A percentile compares a stretch with the other conserved stretches of the same genome.
phyloP scores from a whole-genome alignment of 352 stramenopile species.

The Blastocystis hominis region DNA sequence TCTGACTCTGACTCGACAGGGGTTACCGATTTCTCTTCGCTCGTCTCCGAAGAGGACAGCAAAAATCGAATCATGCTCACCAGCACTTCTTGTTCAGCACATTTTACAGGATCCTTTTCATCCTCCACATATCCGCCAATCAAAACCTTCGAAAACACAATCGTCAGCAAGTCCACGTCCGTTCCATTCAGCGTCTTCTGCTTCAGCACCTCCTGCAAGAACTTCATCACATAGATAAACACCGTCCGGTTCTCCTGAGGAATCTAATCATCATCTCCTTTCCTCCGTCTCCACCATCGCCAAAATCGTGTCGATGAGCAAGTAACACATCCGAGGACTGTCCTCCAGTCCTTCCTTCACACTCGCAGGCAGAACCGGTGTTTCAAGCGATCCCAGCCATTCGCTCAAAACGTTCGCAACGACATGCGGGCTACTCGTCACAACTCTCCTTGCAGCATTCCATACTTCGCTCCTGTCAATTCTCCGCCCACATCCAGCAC shows the following conservation, averaged over 20 bases:
- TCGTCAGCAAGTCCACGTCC: conserved; percentile 17
- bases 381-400: neutral
- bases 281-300: neutral
- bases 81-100: neutral
- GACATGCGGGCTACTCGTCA: neutral
- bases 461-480: conserved; percentile 63
- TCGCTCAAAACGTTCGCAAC: conserved; percentile 24
- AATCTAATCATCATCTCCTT: neutral
- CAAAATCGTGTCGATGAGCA: conserved; percentile 9
- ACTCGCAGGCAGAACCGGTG: neutral
- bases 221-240: conserved; percentile 56
- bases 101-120: neutral
- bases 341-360: neutral
- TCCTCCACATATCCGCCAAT: conserved; percentile 4
- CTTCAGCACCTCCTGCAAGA: conserved; percentile 38
- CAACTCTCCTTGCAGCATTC: neutral
- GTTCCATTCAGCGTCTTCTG: neutral
- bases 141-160: conserved; percentile 24
- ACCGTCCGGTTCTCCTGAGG: conserved; percentile 43
- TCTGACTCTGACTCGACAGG: conserved; percentile 22
- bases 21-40: neutral
- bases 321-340: neutral
- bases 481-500: conserved; percentile 69
- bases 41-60: neutral
- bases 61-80: conserved; percentile 51